Base-by-base conservation (phyloP, 768 basidiomycete genomes). In the Boletus rubropictus region DNA sequence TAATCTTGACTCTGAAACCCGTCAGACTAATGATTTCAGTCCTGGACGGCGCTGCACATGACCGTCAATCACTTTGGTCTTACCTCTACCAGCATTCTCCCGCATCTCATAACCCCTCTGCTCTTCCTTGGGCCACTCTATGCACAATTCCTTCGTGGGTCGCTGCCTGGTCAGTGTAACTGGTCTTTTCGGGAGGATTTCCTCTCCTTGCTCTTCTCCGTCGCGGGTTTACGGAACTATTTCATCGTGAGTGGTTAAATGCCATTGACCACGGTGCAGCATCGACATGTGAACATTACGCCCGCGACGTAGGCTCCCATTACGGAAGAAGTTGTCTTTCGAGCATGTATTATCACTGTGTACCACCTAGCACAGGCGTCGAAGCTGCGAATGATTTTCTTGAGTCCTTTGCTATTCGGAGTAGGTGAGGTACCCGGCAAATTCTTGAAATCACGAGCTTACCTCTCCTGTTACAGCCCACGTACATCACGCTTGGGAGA, bases 271-370 rank as follows among this genome's bases (percentile, higher is more conserved):
- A 12, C 25, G 21, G 17, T 22, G 18, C 7, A n/a, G 39, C 34
- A 6, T 34, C 37, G 31, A 40, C 46, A 17, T 36, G 43, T 42
- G 28, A 46, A 25, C 36, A 24, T 24, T 20, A n/a, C 36, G 5
- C 15, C 7, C 22, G 27, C 17, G 9, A 39, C 4, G 25, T 49
- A 93, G 91, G 93, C 78, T 4, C 95, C 95, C 0, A 65, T 93
- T 28, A 94, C 94, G 0, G 95, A 99, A 69, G 95, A 98, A 65
- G 48, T 96, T 21, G 88, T 90, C 7, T 98, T 96, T 62, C 74
- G 96, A 22, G 82, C 88, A 0, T 93, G 90, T 61, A 76, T 95
- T 24, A 71, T 96, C 17, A 71, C 84, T 2, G 74, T 82, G 7
- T 86, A 89, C 54, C 73, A 81, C 46, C 74, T 95, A 42, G 77